A percentile compares a stretch with the other conserved stretches of the same genome.
Conservation (phyloP, 345 rosid species). For the Microthlaspi erraticum region DNA sequence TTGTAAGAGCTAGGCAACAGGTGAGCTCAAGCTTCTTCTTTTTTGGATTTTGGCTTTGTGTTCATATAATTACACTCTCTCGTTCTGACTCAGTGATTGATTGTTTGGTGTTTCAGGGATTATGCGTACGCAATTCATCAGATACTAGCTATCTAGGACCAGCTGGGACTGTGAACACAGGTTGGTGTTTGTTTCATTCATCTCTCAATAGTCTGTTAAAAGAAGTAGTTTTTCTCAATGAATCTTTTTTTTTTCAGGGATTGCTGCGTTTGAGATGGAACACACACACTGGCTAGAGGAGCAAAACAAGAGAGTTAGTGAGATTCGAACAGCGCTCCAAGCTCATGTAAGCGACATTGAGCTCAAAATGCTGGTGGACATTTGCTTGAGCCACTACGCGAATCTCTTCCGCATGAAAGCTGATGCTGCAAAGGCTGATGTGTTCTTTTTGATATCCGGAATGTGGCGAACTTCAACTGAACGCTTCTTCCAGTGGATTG, state of each 20-base stretch:
- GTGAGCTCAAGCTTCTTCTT: slow-evolving; percentile 24
- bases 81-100: slow-evolving; percentile 8
- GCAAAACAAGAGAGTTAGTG: slow-evolving; percentile 66
- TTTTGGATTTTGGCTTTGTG: background rate
- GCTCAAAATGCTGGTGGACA: slow-evolving; percentile 76
- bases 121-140: slow-evolving; percentile 48
- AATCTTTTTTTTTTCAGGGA: slow-evolving; percentile 44
- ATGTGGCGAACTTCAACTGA: slow-evolving; percentile 87
- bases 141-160: slow-evolving; percentile 61
- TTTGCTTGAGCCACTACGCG: slow-evolving; percentile 69
- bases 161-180: slow-evolving; percentile 61
- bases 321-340: slow-evolving; percentile 73
- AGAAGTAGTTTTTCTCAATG: slow-evolving; percentile 5
- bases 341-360: slow-evolving; percentile 67
- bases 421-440: slow-evolving; percentile 84
- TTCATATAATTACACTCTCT: background rate
- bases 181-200: slow-evolving; percentile 25
- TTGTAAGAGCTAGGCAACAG: slow-evolving; percentile 77
- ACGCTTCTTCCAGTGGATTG: slow-evolving; percentile 88
- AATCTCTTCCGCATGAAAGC: slow-evolving; percentile 87
- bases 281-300: slow-evolving; percentile 84
- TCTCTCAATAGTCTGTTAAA: background rate
- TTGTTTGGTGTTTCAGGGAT: slow-evolving; percentile 53
- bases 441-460: slow-evolving; percentile 84
- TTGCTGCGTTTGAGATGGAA: slow-evolving; percentile 86